Percentiles rank a stretch among this genome's conserved stretches.
Evolutionary conservation across 2,329 filamentous ascomycete genomes (phyloP).

Genomic region (Colletotrichum sp.): DNA sequence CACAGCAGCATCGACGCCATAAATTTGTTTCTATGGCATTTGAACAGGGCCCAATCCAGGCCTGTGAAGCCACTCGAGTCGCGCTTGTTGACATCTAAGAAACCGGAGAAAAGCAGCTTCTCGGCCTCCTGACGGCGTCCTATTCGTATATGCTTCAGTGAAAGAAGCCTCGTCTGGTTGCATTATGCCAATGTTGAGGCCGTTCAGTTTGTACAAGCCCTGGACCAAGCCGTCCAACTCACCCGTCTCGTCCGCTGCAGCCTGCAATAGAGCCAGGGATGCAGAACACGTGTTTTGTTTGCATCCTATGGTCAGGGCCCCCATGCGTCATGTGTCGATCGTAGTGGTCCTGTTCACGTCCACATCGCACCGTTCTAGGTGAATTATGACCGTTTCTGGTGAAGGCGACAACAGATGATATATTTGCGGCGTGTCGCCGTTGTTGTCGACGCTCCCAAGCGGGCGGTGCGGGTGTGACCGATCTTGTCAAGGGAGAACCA

Average conservation of each 20-base stretch:
- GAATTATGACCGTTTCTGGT: not conserved
- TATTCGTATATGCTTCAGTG: not conserved
- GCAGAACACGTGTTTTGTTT: not conserved
- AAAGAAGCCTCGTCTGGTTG: not conserved
- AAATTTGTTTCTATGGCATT: not conserved
- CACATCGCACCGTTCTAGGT: not conserved
- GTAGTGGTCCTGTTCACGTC: not conserved
- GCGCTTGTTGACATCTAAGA: not conserved
- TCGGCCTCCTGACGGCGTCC: not conserved
- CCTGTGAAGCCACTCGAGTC: not conserved
- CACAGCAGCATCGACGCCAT: not conserved
- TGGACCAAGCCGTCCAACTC: not conserved
- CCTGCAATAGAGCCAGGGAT: not conserved
- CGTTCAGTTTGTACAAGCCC: not conserved
- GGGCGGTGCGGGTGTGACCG: not conserved
- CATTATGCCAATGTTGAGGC: not conserved
- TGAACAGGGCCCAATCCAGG: not conserved
- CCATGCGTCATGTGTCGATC: not conserved
- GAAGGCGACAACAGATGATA: not conserved
- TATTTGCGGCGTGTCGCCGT: not conserved
- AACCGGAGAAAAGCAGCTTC: not conserved
- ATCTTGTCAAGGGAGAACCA: not conserved
- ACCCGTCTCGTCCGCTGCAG: not conserved
- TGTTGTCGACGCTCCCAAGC: not conserved
- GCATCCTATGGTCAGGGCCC: not conserved